phyloP scores from a whole-genome alignment of 2,329 filamentous ascomycete genomes.

The Ascomycota sp. region DNA sequence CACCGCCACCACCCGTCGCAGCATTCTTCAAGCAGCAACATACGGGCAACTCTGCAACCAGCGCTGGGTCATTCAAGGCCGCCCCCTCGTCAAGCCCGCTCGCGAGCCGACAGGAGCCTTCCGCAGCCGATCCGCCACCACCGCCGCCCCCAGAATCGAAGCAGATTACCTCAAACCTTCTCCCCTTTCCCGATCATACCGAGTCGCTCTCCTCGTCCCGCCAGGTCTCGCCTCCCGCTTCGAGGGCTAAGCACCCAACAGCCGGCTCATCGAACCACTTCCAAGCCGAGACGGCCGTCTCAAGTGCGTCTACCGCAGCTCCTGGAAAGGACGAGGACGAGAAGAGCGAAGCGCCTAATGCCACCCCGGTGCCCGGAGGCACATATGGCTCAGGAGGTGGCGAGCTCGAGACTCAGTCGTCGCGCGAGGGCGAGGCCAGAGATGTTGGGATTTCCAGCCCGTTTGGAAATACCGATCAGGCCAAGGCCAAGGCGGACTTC shows the following conservation, averaged over 20 bases:
- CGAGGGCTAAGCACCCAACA: conserved; percentile 29
- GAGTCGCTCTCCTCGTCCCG: conserved; percentile 61
- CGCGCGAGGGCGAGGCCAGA: conserved; percentile 3
- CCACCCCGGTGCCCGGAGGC: conserved; percentile 8
- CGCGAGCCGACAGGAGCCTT: conserved; percentile 40
- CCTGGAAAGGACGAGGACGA: conserved; percentile 5
- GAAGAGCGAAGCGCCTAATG: conserved; percentile 8
- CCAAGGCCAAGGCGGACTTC: conserved; percentile 59
- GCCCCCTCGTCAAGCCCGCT: conserved; percentile 44
- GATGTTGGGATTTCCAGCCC: conserved; percentile 18
- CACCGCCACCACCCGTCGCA: conserved; percentile 18
- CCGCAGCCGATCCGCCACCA: conserved; percentile 26
- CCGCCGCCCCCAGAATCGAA: conserved; percentile 48
- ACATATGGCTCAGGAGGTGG: conserved; percentile 5
- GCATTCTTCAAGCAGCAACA: conserved; percentile 33
- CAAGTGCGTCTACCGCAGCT: conserved; percentile 4
- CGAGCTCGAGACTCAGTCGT: conserved; percentile 3
- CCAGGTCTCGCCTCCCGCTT: conserved; percentile 51
- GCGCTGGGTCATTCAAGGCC: conserved; percentile 28
- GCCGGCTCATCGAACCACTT: conserved; percentile 9
- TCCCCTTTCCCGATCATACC: conserved; percentile 46
- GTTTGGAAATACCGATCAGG: conserved; percentile 31
- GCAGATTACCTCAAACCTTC: conserved; percentile 57
- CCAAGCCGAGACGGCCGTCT: conserved; percentile 7
- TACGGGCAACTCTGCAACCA: conserved; percentile 34